Conservation (phyloP, 495 filamentous ascomycete genomes). For the Tuber indicum region DNA sequence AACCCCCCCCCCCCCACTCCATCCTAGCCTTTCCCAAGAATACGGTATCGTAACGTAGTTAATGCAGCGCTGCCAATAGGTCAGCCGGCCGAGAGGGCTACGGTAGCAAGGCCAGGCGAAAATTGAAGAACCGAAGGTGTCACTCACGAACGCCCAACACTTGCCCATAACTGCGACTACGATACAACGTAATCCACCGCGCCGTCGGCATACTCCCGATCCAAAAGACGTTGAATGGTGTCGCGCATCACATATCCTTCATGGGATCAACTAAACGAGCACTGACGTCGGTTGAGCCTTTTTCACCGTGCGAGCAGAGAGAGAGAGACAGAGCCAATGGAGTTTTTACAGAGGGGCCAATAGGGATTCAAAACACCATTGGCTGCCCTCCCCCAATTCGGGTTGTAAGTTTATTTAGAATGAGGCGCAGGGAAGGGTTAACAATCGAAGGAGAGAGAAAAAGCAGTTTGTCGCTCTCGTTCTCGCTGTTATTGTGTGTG, state of each 20-base stretch:
- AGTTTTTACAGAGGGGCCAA: background rate
- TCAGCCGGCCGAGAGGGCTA: background rate
- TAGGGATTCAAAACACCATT: background rate
- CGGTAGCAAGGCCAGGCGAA: background rate
- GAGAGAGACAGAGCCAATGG: background rate
- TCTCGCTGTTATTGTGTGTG: background rate
- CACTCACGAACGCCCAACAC: background rate
- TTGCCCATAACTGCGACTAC: background rate
- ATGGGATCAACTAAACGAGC: background rate
- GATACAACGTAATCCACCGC: background rate
- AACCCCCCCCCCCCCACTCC: background rate
- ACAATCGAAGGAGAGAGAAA: background rate
- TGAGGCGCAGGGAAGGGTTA: constrained; percentile 4
- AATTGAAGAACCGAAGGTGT: background rate
- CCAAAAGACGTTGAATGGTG: background rate
- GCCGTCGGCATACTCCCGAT: background rate
- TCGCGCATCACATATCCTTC: background rate
- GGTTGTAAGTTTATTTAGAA: background rate
- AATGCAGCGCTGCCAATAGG: background rate
- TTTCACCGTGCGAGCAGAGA: background rate
- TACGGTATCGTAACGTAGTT: background rate
- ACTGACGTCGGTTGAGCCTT: constrained; percentile 4
- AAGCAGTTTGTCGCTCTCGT: background rate
- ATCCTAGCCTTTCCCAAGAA: background rate
- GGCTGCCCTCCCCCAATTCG: background rate